phyloP scores from a whole-genome alignment of 495 filamentous ascomycete species.

The Penicillium ochrochloron region DNA sequence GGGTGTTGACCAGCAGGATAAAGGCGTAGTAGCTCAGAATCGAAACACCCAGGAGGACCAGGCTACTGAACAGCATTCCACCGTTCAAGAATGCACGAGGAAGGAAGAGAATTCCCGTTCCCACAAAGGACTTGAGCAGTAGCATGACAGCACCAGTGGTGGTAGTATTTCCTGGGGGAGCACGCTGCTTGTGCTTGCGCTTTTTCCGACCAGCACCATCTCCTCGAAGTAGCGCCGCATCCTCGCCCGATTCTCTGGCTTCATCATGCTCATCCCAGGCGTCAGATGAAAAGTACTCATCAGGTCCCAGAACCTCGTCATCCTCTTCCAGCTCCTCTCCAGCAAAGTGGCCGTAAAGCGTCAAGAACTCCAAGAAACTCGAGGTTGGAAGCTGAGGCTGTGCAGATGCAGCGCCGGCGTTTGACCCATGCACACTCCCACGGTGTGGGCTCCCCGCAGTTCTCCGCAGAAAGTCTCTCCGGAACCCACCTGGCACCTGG shows the following conservation, averaged over 20 bases:
- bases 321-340: conserved; percentile 96
- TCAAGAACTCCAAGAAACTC: conserved; percentile 94
- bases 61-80: conserved; percentile 94
- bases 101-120: conserved; percentile 95
- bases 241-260: conserved; percentile 75
- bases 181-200: conserved; percentile 71
- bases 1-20: conserved; percentile 84
- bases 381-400: conserved; percentile 73
- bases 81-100: conserved; percentile 93
- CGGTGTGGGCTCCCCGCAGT: conserved; percentile 64
- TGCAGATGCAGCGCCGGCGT: conserved; percentile 40
- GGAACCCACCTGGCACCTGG: conserved; percentile 89
- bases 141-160: conserved; percentile 77
- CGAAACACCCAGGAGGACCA: conserved; percentile 84
- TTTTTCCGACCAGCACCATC: conserved; percentile 63
- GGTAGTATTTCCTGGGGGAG: conserved; percentile 70
- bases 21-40: conserved; percentile 94
- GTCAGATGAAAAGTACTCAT: conserved; percentile 83
- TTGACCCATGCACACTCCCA: conserved; percentile 48
- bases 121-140: conserved; percentile 94
- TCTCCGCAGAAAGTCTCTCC: conserved; percentile 82
- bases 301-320: conserved; percentile 80
- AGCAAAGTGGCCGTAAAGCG: conserved; percentile 94
- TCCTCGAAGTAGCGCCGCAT: conserved; percentile 77
- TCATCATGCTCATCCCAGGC: conserved; percentile 64